Evolutionary conservation across 1,139 yeast genomes (phyloP).

Genomic region (Hemisphaericaspora xylofermentans): DNA sequence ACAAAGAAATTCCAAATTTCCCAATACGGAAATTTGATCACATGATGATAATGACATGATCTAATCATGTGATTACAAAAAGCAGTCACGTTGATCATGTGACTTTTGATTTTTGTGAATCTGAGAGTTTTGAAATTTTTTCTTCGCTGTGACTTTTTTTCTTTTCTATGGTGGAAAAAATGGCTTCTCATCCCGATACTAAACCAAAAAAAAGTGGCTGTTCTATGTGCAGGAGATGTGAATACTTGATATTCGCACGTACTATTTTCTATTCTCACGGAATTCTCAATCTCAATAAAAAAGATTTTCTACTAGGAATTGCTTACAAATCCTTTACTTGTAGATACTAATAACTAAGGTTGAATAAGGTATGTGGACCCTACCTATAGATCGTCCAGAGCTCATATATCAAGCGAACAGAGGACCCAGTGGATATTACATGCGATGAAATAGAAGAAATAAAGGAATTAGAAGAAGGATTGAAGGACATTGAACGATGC

Average conservation of each 20-base stretch:
- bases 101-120: neutral
- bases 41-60: constrained; percentile 1
- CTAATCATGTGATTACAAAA: constrained; percentile 1
- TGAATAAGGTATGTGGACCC: constrained; percentile 21
- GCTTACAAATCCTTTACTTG: constrained; percentile 6
- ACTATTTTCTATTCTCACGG: neutral
- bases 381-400: neutral
- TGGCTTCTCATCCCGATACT: too few species aligned
- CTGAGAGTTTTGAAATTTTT: neutral
- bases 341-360: constrained; percentile 18
- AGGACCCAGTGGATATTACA: too few species aligned
- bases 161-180: too few species aligned
- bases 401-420: too few species aligned
- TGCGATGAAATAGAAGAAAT: neutral
- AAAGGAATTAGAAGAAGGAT: neutral
- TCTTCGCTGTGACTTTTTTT: neutral
- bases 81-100: constrained; percentile 9
- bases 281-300: constrained; percentile 7
- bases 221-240: neutral
- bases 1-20: neutral
- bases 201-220: neutral
- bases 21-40: neutral
- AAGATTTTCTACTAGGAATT: constrained; percentile 8
- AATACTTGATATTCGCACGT: neutral
- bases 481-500: neutral